Evolutionary conservation across 768 basidiomycete genomes (phyloP).

Genomic region (Steccherinum ochraceum): DNA sequence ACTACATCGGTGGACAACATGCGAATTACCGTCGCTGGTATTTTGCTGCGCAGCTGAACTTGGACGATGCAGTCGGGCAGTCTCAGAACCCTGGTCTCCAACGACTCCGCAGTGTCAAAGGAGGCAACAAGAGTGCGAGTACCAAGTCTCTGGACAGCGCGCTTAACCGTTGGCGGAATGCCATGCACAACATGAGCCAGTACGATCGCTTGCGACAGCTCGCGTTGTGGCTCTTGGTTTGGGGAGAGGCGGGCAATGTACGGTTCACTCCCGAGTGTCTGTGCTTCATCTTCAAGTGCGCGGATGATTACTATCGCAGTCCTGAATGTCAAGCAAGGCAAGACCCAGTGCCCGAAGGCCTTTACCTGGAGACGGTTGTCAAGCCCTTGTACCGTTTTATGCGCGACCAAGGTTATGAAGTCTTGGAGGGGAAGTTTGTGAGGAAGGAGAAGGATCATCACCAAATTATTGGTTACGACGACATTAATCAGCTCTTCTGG

Average conservation of each 20-base stretch:
- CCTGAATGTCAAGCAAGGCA: conserved; percentile 94
- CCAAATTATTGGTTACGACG: conserved; percentile 97
- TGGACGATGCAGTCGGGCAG: conserved; percentile 97
- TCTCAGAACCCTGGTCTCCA: conserved; percentile 90
- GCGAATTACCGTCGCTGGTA: conserved; percentile 99
- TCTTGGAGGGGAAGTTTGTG: conserved; percentile 91
- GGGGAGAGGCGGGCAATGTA: conserved; percentile 98
- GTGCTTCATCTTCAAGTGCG: conserved; percentile 99
- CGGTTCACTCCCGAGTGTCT: conserved; percentile 95
- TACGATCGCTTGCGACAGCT: conserved; percentile 97
- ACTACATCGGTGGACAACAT: conserved; percentile 97
- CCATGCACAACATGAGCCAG: conserved; percentile 99
- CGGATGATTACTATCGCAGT: conserved; percentile 98
- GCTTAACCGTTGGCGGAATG: conserved; percentile 91
- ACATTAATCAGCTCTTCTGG: conserved; percentile 99
- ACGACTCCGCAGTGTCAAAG: conserved; percentile 79
- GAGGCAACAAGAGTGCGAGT: conserved; percentile 44
- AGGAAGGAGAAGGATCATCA: conserved; percentile 92
- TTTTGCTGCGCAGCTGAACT: conserved; percentile 97
- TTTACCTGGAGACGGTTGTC: conserved; percentile 87
- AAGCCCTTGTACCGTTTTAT: conserved; percentile 96
- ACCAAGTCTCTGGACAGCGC: conserved; percentile 90
- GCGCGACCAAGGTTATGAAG: conserved; percentile 96
- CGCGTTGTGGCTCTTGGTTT: conserved; percentile 92
- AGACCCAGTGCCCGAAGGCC: conserved; percentile 90